Evolutionary conservation across 2,329 filamentous ascomycete genomes (phyloP).

Genomic region (Fusarium falciforme): DNA sequence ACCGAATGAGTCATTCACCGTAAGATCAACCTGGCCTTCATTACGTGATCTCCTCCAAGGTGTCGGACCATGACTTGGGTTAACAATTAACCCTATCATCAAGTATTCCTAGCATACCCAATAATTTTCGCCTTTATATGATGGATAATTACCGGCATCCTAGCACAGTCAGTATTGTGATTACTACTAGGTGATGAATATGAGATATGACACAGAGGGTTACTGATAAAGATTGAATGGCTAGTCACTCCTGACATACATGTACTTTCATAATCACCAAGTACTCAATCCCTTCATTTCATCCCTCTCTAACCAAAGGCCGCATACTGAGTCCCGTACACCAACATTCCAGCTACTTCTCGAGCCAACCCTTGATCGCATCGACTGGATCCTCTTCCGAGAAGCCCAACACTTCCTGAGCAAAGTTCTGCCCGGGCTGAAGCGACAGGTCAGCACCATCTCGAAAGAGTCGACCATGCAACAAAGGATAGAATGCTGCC

Average conservation of each 20-base stretch:
- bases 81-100: background rate
- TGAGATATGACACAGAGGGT: background rate
- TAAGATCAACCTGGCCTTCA: background rate
- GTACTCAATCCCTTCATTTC: background rate
- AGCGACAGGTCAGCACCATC: constrained; percentile 6
- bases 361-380: constrained; percentile 1
- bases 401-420: background rate
- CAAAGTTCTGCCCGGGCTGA: background rate
- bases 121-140: too few relatives aligned
- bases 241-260: background rate
- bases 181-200: background rate
- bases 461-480: background rate
- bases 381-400: background rate
- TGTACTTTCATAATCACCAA: background rate
- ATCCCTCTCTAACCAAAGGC: background rate
- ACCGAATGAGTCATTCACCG: background rate
- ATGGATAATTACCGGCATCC: background rate
- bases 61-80: background rate
- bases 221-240: background rate
- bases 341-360: background rate
- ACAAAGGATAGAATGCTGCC: background rate
- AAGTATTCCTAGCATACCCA: background rate
- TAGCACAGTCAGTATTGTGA: background rate
- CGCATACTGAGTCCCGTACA: background rate
- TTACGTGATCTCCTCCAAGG: background rate